phyloP scores from a whole-genome alignment of 192 early-diverging fungal species.

The Entomortierella lignicola region DNA sequence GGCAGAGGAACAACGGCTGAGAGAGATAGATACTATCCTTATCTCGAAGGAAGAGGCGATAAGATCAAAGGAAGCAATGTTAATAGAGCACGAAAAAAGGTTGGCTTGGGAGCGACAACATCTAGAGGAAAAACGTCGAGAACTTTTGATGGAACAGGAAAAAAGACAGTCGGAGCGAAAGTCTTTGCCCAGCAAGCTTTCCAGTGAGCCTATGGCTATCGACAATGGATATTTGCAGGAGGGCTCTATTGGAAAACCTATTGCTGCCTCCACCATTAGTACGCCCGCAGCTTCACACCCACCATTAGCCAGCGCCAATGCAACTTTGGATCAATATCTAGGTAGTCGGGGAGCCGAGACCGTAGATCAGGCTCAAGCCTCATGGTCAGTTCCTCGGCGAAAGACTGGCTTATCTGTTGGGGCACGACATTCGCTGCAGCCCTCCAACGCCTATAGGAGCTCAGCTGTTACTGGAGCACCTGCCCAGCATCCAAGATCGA shows the following conservation, averaged over 20 bases:
- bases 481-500: background rate
- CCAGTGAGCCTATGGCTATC: conserved; percentile 8
- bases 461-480: background rate
- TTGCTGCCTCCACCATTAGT: background rate
- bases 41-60: conserved; percentile 21
- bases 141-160: conserved; percentile 10
- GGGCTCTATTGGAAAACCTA: background rate
- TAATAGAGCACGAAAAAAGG: conserved; percentile 12
- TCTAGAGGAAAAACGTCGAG: conserved; percentile 16
- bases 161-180: conserved; percentile 3
- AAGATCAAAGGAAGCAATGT: background rate
- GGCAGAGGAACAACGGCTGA: conserved; percentile 28
- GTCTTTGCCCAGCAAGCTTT: background rate
- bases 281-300: background rate
- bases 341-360: background rate
- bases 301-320: background rate
- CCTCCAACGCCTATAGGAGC: conserved; percentile 5
- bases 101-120: conserved; percentile 22
- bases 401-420: conserved; percentile 34
- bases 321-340: conserved; percentile 4
- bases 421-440: conserved; percentile 28
- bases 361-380: background rate
- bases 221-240: conserved; percentile 11
- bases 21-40: conserved; percentile 25
- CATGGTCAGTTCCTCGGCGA: conserved; percentile 21